phyloP scores from a whole-genome alignment of 805 yeast genomes.

The Starmerella scarabaei region DNA sequence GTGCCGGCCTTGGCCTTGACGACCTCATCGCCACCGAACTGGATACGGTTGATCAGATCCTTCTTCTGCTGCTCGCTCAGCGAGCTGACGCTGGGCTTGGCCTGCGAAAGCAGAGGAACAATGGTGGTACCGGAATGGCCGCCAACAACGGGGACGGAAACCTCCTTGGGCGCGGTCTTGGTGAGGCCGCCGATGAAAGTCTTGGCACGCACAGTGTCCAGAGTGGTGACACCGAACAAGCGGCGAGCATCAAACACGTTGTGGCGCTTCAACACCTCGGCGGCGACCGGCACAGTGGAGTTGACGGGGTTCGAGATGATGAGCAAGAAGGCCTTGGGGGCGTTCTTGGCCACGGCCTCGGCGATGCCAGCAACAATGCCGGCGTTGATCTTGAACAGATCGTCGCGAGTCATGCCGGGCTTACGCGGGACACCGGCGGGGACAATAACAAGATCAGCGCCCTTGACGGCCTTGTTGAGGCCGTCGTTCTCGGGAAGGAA shows the following conservation, averaged over 20 bases:
- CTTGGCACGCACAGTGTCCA: conserved; percentile 80
- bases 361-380: conserved; percentile 64
- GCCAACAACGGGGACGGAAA: conserved; percentile 63
- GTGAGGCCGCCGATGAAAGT: conserved; percentile 54
- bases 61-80: conserved; percentile 32
- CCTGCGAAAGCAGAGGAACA: conserved; percentile 60
- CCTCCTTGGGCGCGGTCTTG: conserved; percentile 36
- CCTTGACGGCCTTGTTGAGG: conserved; percentile 54
- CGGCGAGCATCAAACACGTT: conserved; percentile 58
- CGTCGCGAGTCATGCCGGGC: conserved; percentile 92
- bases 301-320: conserved; percentile 90
- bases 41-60: conserved; percentile 73
- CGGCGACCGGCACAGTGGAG: conserved; percentile 82
- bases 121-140: conserved; percentile 95
- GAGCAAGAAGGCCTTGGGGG: conserved; percentile 65
- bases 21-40: conserved; percentile 94
- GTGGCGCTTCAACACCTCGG: conserved; percentile 57
- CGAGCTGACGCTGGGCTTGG: conserved; percentile 28
- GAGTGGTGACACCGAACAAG: conserved; percentile 78
- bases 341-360: conserved; percentile 54
- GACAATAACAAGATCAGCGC: conserved; percentile 74
- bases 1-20: conserved; percentile 90
- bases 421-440: conserved; percentile 91
- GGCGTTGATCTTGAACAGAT: conserved; percentile 71
- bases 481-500: conserved; percentile 52